These are phyloP conservation scores for Candida lessepsii DNA, from an alignment of 805 yeast genomes.

Conservation along the genomic window DNA sequence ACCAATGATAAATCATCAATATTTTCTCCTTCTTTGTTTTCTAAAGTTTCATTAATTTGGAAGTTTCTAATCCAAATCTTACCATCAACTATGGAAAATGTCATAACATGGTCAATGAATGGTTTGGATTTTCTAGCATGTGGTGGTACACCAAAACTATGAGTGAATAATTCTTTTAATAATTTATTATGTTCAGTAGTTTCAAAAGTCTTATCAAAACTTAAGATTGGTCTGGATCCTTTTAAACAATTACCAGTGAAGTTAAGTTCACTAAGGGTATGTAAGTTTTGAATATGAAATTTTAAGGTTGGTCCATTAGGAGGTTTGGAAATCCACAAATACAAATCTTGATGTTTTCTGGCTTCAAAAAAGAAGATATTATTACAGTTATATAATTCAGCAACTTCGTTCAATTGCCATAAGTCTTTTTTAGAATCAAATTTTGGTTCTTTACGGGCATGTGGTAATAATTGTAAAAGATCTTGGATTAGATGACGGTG, in stretches of 20 bases:
- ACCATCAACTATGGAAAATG: slow-evolving; percentile 87
- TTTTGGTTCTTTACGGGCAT: slow-evolving; percentile 94
- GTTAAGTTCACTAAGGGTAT: slow-evolving; percentile 92
- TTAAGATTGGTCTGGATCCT: slow-evolving; percentile 91
- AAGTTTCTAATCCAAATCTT: slow-evolving; percentile 95
- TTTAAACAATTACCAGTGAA: slow-evolving; percentile 95
- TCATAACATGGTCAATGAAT: slow-evolving; percentile 90
- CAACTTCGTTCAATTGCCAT: slow-evolving; percentile 87
- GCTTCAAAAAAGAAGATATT: slow-evolving; percentile 92
- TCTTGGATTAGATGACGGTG: slow-evolving; percentile 93
- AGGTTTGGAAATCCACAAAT: slow-evolving; percentile 92
- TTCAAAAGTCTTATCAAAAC: slow-evolving; percentile 78
- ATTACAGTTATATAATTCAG: slow-evolving; percentile 96
- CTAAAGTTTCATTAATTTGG: slow-evolving; percentile 72
- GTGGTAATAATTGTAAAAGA: slow-evolving; percentile 78
- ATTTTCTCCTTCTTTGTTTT: slow-evolving; percentile 51
- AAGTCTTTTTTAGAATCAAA: slow-evolving; percentile 89
- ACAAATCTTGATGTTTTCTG: slow-evolving; percentile 92
- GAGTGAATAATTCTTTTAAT: slow-evolving; percentile 61
- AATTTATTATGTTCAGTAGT: slow-evolving; percentile 64
- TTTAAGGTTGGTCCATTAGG: slow-evolving; percentile 98
- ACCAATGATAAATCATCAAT: slow-evolving; percentile 70
- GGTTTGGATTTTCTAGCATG: slow-evolving; percentile 90
- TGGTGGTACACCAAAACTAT: slow-evolving; percentile 90
- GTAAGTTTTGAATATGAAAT: slow-evolving; percentile 91